These are phyloP conservation scores for Trifolium fragiferum DNA, from an alignment of 306 rosid species.

Conservation along the genomic window DNA sequence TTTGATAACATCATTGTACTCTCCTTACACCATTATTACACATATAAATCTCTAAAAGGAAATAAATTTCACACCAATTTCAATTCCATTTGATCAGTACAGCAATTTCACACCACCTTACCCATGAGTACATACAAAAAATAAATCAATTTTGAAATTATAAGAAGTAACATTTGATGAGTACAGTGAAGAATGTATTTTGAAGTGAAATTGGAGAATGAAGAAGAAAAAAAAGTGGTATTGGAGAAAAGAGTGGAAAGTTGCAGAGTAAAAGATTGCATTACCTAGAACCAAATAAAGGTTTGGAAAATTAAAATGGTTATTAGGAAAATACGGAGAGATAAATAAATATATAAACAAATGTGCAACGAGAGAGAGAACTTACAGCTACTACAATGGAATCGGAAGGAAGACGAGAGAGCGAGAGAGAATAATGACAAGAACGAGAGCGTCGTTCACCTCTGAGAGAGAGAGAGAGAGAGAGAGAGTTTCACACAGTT, in stretches of 20 bases:
- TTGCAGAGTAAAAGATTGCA: slow-evolving; percentile 35
- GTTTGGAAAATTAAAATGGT: slow-evolving; percentile 21
- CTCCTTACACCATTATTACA: neutral
- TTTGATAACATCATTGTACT: slow-evolving; percentile 35
- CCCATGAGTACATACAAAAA: slow-evolving; percentile 25
- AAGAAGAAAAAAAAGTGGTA: neutral
- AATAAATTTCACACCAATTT: slow-evolving; percentile 26
- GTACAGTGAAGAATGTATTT: slow-evolving; percentile 17
- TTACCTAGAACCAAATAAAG: slow-evolving; percentile 35
- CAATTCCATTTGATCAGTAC: slow-evolving; percentile 14
- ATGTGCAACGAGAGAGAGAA: slow-evolving; percentile 40
- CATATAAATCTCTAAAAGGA: slow-evolving; percentile 15
- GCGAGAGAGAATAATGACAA: neutral
- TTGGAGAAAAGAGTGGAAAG: slow-evolving; percentile 2
- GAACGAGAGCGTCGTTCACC: slow-evolving; percentile 46
- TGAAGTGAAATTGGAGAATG: neutral
- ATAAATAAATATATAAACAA: neutral
- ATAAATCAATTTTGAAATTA: slow-evolving; percentile 8
- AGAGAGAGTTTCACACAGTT: slow-evolving; percentile 38
- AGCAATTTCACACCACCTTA: neutral
- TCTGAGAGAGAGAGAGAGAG: slow-evolving; percentile 13
- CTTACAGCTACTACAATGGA: slow-evolving; percentile 41
- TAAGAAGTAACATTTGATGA: neutral
- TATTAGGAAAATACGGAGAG: slow-evolving; percentile 20
- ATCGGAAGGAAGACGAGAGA: slow-evolving; percentile 20